Evolutionary conservation across 2,329 filamentous ascomycete species (phyloP).

Genomic region (Helotiales sp.): DNA sequence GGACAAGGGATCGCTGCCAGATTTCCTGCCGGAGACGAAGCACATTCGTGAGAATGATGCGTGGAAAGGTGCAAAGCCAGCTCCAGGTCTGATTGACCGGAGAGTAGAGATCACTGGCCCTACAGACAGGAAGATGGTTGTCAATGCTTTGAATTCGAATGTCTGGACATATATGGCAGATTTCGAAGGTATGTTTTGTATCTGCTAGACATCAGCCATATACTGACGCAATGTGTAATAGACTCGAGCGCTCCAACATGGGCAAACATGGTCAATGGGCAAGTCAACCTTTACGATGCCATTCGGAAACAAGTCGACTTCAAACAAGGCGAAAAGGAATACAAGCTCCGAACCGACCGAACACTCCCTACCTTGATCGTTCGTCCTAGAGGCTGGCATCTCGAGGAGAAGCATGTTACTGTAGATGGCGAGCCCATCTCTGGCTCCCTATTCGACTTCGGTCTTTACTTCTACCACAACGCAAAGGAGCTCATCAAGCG

Average conservation of each 20-base stretch:
- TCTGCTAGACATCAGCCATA: neutral
- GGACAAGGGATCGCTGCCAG: constrained; percentile 82
- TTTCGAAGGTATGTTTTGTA: constrained; percentile 73
- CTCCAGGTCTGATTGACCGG: constrained; percentile 88
- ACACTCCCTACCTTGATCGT: constrained; percentile 88
- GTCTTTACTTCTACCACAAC: constrained; percentile 99
- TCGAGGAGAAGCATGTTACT: constrained; percentile 97
- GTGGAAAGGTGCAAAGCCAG: constrained; percentile 90
- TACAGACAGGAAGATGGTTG: constrained; percentile 98
- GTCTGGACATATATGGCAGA: constrained; percentile 99
- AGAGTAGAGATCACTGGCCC: constrained; percentile 97
- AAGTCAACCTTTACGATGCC: constrained; percentile 96
- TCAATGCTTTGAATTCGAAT: constrained; percentile 93
- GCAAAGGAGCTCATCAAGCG: constrained; percentile 82
- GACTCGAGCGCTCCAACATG: constrained; percentile 95
- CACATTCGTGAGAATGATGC: constrained; percentile 91
- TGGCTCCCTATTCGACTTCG: constrained; percentile 92
- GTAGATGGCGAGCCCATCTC: constrained; percentile 95
- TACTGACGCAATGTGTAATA: constrained; percentile 39
- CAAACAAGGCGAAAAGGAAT: constrained; percentile 92
- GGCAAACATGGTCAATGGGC: constrained; percentile 99
- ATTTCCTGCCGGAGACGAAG: constrained; percentile 94
- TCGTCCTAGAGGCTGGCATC: constrained; percentile 93
- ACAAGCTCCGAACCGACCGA: constrained; percentile 93
- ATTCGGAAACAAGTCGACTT: constrained; percentile 94